Evolutionary conservation across 1,284 basidiomycete species (phyloP).

Genomic region (Kalmanozyma brasiliensis): DNA sequence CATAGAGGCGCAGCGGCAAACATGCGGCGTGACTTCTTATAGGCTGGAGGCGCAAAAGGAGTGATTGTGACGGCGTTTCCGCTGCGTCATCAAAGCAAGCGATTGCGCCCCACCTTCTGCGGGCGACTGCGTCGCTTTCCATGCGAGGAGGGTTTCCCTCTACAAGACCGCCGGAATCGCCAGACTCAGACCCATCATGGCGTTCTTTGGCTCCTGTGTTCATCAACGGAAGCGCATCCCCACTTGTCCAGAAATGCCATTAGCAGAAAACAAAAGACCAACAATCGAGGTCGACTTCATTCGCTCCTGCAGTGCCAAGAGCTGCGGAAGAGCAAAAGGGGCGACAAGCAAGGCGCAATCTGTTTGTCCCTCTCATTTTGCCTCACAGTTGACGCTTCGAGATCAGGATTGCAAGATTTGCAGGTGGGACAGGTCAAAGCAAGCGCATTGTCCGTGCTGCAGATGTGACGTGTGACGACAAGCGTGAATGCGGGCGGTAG

Average conservation of each 20-base stretch:
- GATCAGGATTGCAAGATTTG: not conserved
- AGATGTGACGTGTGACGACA: conserved; percentile 29
- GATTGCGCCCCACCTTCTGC: conserved; percentile 5
- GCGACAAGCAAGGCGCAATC: not conserved
- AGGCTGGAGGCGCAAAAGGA: not conserved
- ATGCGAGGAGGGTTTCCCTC: not conserved
- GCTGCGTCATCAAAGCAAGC: too few relatives aligned
- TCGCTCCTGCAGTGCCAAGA: conserved; percentile 5
- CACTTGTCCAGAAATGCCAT: conserved; percentile 7
- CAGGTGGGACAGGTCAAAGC: too few relatives aligned
- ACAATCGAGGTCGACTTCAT: conserved; percentile 32
- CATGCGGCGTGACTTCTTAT: conserved; percentile 5
- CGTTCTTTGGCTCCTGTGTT: conserved; percentile 12
- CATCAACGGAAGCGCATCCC: conserved; percentile 29
- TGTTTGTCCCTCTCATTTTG: conserved; percentile 30
- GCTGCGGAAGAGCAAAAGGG: not conserved
- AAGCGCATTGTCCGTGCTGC: too few relatives aligned
- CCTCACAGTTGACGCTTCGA: not conserved
- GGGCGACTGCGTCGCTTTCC: not conserved
- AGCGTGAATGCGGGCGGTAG: conserved; percentile 1
- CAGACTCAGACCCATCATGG: conserved; percentile 6
- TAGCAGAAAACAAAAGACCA: not conserved
- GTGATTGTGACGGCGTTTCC: not conserved
- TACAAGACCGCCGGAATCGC: not conserved
- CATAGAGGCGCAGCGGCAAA: conserved; percentile 1